Conservation (phyloP, 148 eudicot genomes). For the Silene latifolia region DNA sequence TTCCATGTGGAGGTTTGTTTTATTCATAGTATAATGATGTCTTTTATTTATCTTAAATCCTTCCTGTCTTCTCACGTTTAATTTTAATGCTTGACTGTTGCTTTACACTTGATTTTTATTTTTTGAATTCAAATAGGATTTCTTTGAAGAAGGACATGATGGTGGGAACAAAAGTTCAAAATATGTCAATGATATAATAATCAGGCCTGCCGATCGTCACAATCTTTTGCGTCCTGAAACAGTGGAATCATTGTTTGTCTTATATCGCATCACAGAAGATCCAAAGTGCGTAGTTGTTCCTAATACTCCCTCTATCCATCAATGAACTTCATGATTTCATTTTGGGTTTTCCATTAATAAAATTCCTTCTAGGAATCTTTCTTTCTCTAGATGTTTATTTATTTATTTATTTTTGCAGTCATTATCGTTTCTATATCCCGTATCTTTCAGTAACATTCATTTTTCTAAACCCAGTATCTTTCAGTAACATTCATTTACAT, state of each 20-base stretch:
- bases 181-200: constrained; percentile 67
- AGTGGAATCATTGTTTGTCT: constrained; percentile 80
- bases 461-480: too few relatives aligned
- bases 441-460: too few relatives aligned
- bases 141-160: constrained; percentile 56
- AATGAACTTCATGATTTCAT: too few relatives aligned
- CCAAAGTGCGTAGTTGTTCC: constrained; percentile 55
- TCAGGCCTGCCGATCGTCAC: constrained; percentile 84
- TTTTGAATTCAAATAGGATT: constrained; percentile 45
- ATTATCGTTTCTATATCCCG: too few relatives aligned
- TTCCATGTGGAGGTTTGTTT: constrained; percentile 71
- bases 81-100: background rate
- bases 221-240: constrained; percentile 98
- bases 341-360: background rate
- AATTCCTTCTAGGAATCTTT: background rate
- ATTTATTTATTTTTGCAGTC: background rate
- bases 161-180: constrained; percentile 91
- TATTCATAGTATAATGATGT: background rate
- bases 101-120: background rate
- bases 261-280: constrained; percentile 92
- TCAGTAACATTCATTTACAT: too few relatives aligned
- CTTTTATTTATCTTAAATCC: constrained; percentile 1
- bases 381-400: background rate
- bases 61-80: background rate
- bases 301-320: background rate